A percentile compares a stretch with the other conserved stretches of the same genome.
phyloP scores from a whole-genome alignment of 129 eudicot species.

The Smallanthus sonchifolius region DNA sequence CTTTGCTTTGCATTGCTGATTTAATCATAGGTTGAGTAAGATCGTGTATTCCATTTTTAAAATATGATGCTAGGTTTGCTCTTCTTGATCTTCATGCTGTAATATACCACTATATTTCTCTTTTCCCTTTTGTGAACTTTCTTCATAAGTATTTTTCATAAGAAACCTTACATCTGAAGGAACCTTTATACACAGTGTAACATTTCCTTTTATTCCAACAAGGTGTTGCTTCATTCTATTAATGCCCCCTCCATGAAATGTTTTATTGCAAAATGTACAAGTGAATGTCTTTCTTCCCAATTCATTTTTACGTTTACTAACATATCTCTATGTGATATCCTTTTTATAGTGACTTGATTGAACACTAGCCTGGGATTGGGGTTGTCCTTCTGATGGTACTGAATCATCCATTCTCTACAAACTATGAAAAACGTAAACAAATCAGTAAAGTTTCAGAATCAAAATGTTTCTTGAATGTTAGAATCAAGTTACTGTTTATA shows the following conservation, averaged over 20 bases:
- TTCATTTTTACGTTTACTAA: neutral
- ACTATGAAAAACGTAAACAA: neutral
- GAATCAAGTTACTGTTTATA: no score
- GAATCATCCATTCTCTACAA: neutral
- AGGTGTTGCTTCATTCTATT: slow-evolving; percentile 11
- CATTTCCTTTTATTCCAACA: neutral
- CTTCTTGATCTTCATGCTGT: neutral
- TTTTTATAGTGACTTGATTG: neutral
- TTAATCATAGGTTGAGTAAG: neutral
- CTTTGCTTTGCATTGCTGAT: neutral
- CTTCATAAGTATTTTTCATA: neutral
- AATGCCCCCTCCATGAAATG: slow-evolving; percentile 1
- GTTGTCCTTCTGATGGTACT: neutral
- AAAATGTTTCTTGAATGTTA: no score
- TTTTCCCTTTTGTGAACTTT: neutral
- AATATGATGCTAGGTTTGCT: neutral
- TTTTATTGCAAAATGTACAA: neutral
- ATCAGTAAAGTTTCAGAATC: no score
- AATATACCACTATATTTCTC: neutral
- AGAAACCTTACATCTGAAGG: neutral
- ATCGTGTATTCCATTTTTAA: neutral
- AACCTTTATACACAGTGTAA: neutral
- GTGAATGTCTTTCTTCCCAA: neutral
- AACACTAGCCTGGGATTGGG: neutral
- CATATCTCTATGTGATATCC: neutral